Percentiles rank a stretch among this genome's conserved stretches.
These are phyloP conservation scores for Trypanosoma cruzi DNA, from an alignment of 208 protist genomes.

Conservation along the genomic window DNA sequence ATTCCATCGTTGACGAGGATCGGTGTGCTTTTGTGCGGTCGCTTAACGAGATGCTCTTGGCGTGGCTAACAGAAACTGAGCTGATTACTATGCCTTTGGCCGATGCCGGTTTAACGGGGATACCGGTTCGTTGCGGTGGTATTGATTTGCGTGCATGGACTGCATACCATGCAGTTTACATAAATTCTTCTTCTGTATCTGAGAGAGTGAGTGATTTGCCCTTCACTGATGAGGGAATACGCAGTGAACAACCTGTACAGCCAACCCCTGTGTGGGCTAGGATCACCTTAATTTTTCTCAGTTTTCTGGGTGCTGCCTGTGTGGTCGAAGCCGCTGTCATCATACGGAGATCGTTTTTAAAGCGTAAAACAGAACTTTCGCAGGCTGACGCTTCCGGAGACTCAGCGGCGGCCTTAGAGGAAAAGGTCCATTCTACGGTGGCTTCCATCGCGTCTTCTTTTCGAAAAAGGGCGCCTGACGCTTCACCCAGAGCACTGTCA, in stretches of 20 bases:
- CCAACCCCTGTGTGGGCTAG: neutral
- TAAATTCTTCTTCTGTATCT: neutral
- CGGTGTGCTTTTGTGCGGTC: constrained; percentile 7
- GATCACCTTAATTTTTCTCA: neutral
- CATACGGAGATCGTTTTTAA: neutral
- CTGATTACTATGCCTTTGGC: neutral
- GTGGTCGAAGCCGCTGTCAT: neutral
- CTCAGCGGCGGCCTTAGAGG: neutral
- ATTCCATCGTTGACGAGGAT: neutral
- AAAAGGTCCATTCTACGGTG: neutral
- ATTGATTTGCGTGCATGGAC: constrained; percentile 14
- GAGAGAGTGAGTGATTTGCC: neutral
- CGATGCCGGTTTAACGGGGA: neutral
- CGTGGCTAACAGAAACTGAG: neutral
- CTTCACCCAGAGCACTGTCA: neutral
- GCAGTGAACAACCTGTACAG: neutral
- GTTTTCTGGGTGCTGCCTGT: neutral
- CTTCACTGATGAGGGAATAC: neutral
- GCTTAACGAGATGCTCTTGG: constrained; percentile 8
- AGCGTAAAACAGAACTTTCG: neutral
- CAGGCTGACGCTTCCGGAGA: neutral
- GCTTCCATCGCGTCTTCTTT: neutral
- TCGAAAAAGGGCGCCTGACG: neutral
- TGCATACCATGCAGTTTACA: neutral
- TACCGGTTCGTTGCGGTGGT: constrained; percentile 9